Evolutionary conservation across 164 flowering plant species (phyloP), one percentile per base, ranked within the genome.

Genomic region (Vitis riparia): DNA sequence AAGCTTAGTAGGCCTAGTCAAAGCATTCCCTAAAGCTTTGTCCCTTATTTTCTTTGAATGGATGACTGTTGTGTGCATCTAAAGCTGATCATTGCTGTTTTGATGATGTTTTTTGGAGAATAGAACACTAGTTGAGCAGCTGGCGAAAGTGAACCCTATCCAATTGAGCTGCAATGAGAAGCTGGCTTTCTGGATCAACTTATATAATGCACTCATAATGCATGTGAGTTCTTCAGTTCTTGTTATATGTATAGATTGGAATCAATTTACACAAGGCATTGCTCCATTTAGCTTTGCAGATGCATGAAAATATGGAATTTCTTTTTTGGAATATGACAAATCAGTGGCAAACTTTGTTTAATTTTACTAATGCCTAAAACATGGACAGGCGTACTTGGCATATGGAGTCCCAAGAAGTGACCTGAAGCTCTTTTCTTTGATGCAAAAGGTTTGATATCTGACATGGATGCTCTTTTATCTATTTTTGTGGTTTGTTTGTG

Each of bases 131-230:
- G 97, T 91, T 49, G 97, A 89, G 84, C 90, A 86, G 64, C 75
- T 91, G 75, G 97, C 89, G 5, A 85, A 78, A 76, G 92, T 91
- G 65, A 86, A 89, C 68, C 91, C 91, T 8, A 71, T 76, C 51
- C 82, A 81, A 74, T 77, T 91, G 82, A 85, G 70, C 70, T 63
- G 79, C 67, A 74, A 86, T 29, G 97, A 86, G 81, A 89, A 84
- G 84, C 85, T 91, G 73, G 93, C 96, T 59, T 91, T 91, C 79
- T 91, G 97, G 97, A 88, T 91, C 81, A 91, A 91, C 85, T 66
- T 91, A 56, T 91, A 89, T 55, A 89, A 91, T 84, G 93, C 97
- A 8, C 71, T 91, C 67, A 85, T 89, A 61, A 91, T 91, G 97
- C 97, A 91, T 76, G 97, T 91, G 60, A 51, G 95, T 75, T 59